Percentiles rank a stretch among this genome's conserved stretches.
phyloP scores from a whole-genome alignment of 139 green algal genomes.

The Closterium sp. region DNA sequence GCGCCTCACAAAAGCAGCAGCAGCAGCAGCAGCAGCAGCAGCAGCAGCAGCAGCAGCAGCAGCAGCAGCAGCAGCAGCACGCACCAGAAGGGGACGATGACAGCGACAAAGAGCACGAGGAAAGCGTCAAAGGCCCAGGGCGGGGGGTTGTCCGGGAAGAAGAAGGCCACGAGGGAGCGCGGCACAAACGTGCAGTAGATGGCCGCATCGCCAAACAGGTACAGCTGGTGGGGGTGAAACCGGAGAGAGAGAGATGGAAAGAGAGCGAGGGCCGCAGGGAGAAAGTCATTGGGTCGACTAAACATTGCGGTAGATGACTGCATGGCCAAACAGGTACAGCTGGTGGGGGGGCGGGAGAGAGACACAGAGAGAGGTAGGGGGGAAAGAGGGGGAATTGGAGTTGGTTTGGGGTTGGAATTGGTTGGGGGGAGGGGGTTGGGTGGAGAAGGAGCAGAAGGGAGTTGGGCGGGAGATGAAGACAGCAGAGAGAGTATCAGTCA shows the following conservation, averaged over 20 bases:
- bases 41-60: not conserved
- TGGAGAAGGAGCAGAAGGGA: no score
- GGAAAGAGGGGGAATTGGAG: no score
- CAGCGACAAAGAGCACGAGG: constrained; percentile 18
- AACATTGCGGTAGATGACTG: not conserved
- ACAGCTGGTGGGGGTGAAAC: constrained; percentile 7
- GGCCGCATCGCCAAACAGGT: constrained; percentile 38
- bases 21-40: not conserved
- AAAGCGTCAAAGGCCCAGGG: constrained; percentile 31
- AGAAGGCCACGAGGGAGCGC: constrained; percentile 30
- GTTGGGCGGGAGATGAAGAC: not conserved
- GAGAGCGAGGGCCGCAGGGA: no score
- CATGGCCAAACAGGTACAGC: not conserved
- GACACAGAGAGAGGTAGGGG: no score
- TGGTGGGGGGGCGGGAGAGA: not conserved
- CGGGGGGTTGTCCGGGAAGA: constrained; percentile 10
- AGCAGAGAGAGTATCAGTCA: no score
- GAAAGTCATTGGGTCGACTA: not conserved
- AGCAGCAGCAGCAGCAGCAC: not conserved
- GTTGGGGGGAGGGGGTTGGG: no score
- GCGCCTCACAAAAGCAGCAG: not conserved
- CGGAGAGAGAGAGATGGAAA: no score
- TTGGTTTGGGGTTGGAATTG: no score
- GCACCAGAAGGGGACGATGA: constrained; percentile 46
- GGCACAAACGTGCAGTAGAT: constrained; percentile 49